A percentile compares a stretch with the other conserved stretches of the same genome.
These are phyloP conservation scores for Urtica urens DNA, from an alignment of 306 rosid species.

Conservation along the genomic window DNA sequence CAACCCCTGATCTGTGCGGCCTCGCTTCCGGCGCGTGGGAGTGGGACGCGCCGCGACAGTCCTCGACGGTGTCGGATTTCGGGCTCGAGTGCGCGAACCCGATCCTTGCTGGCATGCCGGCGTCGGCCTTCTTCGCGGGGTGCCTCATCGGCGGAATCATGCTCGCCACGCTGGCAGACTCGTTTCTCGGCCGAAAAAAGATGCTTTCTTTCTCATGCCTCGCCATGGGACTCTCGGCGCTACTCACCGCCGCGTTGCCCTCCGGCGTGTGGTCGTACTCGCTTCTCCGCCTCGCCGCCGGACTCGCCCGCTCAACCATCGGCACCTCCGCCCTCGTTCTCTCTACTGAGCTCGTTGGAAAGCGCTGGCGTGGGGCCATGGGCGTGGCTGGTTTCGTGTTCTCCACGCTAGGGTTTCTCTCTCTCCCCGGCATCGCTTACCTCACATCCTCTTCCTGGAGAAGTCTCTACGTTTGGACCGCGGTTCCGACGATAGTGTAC, in stretches of 20 bases:
- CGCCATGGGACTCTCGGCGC: slow-evolving; percentile 35
- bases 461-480: slow-evolving; percentile 38
- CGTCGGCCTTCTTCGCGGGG: slow-evolving; percentile 48
- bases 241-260: slow-evolving; percentile 33
- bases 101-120: slow-evolving; percentile 30
- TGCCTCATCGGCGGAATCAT: slow-evolving; percentile 42
- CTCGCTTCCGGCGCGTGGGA: slow-evolving; percentile 30
- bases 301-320: slow-evolving; percentile 39
- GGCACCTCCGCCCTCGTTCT: slow-evolving; percentile 48
- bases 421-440: slow-evolving; percentile 44
- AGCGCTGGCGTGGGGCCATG: slow-evolving; percentile 29
- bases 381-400: slow-evolving; percentile 39
- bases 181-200: slow-evolving; percentile 47
- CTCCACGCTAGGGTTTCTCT: slow-evolving; percentile 48
- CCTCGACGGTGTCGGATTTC: slow-evolving; percentile 48
- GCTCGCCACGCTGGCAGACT: slow-evolving; percentile 41
- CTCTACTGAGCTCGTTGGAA: slow-evolving; percentile 48
- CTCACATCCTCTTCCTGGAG: slow-evolving; percentile 34
- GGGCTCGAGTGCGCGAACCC: slow-evolving; percentile 23
- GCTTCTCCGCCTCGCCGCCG: slow-evolving; percentile 22
- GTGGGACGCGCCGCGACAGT: slow-evolving; percentile 33
- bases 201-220: slow-evolving; percentile 39
- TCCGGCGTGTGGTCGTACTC: slow-evolving; percentile 45
- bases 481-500: slow-evolving; percentile 36
- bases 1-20: slow-evolving; percentile 22